These are phyloP conservation scores for Rhizopogon salebrosus DNA, from an alignment of 768 basidiomycete species.

Conservation along the genomic window DNA sequence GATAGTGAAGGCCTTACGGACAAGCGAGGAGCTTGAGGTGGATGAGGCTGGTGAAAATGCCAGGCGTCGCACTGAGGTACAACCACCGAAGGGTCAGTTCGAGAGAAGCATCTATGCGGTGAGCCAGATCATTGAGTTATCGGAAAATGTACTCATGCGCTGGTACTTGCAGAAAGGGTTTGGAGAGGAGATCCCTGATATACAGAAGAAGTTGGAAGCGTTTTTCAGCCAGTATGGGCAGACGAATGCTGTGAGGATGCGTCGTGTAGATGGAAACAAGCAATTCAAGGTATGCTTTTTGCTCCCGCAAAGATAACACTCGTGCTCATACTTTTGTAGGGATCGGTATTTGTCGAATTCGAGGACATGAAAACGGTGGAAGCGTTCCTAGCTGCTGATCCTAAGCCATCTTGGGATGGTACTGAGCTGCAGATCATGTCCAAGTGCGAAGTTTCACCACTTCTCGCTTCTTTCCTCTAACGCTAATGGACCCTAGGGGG, in stretches of 20 bases:
- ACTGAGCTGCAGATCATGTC: slow-evolving; percentile 78
- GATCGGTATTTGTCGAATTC: slow-evolving; percentile 93
- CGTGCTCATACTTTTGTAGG: slow-evolving; percentile 37
- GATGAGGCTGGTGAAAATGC: slow-evolving; percentile 70
- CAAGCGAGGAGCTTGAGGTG: slow-evolving; percentile 59
- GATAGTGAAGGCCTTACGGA: slow-evolving; percentile 61
- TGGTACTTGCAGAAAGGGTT: slow-evolving; percentile 81
- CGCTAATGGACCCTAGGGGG: slow-evolving; percentile 39
- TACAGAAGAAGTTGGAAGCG: slow-evolving; percentile 71
- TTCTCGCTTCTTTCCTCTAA: neutral
- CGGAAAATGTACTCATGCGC: neutral
- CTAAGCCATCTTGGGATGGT: slow-evolving; percentile 77
- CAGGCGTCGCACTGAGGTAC: slow-evolving; percentile 67
- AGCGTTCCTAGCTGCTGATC: slow-evolving; percentile 74
- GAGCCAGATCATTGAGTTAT: slow-evolving; percentile 28
- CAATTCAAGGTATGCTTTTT: slow-evolving; percentile 71
- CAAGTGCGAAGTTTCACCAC: slow-evolving; percentile 49
- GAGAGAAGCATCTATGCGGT: slow-evolving; percentile 88
- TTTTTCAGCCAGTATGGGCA: slow-evolving; percentile 78
- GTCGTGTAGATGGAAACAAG: slow-evolving; percentile 72
- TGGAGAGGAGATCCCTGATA: slow-evolving; percentile 53
- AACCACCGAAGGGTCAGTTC: slow-evolving; percentile 74
- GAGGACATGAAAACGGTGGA: slow-evolving; percentile 62
- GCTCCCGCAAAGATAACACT: neutral
- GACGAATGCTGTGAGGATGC: slow-evolving; percentile 82